phyloP scores from a whole-genome alignment of 176 grass and related monocot species.

The Phoenix roebelenii region DNA sequence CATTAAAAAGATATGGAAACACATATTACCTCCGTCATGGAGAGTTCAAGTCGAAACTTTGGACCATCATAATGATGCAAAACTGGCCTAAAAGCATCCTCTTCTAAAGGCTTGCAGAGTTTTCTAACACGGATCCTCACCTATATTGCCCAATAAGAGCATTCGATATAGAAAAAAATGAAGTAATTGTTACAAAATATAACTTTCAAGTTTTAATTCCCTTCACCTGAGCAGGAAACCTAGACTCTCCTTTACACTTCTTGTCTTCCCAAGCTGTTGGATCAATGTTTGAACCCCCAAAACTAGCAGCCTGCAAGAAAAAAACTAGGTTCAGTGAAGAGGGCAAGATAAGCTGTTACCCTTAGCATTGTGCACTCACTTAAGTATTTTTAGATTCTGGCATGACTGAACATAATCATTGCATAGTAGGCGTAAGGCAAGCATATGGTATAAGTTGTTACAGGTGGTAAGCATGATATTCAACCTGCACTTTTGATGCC shows the following conservation, averaged over 20 bases:
- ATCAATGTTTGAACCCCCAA: slow-evolving; percentile 96
- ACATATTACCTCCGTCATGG: slow-evolving; percentile 67
- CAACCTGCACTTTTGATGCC: no score
- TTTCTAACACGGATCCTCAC: slow-evolving; percentile 89
- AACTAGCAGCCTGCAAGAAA: slow-evolving; percentile 62
- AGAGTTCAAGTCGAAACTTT: slow-evolving; percentile 96
- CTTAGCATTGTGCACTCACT: no score
- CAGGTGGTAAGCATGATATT: no score
- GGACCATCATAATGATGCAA: slow-evolving; percentile 97
- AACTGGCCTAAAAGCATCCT: slow-evolving; percentile 97
- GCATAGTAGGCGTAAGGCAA: no score
- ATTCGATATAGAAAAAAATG: not conserved
- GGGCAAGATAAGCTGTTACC: not conserved
- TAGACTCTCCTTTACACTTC: slow-evolving; percentile 95
- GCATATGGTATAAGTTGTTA: no score
- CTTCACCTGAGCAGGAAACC: slow-evolving; percentile 89
- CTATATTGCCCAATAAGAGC: slow-evolving; percentile 37
- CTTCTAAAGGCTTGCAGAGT: slow-evolving; percentile 89
- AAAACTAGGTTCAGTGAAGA: not conserved
- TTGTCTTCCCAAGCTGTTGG: slow-evolving; percentile 98
- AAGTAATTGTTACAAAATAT: not conserved
- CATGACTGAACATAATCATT: no score
- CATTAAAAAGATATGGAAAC: not conserved
- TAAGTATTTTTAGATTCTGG: no score
- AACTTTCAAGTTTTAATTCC: not conserved